Evolutionary conservation across 2,329 filamentous ascomycete species (phyloP).

Genomic region (Talaromyces sp.): DNA sequence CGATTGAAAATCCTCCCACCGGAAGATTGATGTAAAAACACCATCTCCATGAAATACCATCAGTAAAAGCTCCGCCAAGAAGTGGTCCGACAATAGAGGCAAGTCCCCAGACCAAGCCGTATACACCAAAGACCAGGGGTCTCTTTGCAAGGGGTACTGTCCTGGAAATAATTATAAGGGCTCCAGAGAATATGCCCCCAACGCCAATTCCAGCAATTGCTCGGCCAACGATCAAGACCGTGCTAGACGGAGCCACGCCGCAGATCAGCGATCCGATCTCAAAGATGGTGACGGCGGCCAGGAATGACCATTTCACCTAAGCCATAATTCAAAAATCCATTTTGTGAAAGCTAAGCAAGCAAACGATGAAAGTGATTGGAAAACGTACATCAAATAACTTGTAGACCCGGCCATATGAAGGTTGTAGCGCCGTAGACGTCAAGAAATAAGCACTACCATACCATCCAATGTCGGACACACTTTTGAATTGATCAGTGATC

Average conservation of each 20-base stretch:
- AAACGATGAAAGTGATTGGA: not conserved
- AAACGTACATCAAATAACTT: slow-evolving; percentile 18
- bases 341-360: not conserved
- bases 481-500: slow-evolving; percentile 48
- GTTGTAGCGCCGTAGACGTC: slow-evolving; percentile 41
- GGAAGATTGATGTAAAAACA: slow-evolving; percentile 56
- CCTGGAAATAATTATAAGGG: slow-evolving; percentile 39
- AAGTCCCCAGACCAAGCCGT: slow-evolving; percentile 44
- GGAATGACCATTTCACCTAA: slow-evolving; percentile 42
- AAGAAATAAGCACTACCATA: slow-evolving; percentile 27
- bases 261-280: slow-evolving; percentile 42
- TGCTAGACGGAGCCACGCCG: slow-evolving; percentile 36
- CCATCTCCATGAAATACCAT: slow-evolving; percentile 45
- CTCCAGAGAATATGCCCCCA: slow-evolving; percentile 39
- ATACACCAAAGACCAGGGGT: slow-evolving; percentile 39
- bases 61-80: slow-evolving; percentile 39
- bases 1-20: slow-evolving; percentile 30
- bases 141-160: slow-evolving; percentile 39
- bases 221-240: slow-evolving; percentile 39
- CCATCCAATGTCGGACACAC: slow-evolving; percentile 46
- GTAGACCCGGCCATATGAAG: slow-evolving; percentile 44
- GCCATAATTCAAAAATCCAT: not conserved
- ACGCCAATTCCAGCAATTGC: slow-evolving; percentile 40
- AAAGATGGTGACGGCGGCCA: slow-evolving; percentile 40
- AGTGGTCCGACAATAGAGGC: slow-evolving; percentile 42